Base-by-base conservation (phyloP, 1,284 basidiomycete species). In the Pseudozyma pruni region DNA sequence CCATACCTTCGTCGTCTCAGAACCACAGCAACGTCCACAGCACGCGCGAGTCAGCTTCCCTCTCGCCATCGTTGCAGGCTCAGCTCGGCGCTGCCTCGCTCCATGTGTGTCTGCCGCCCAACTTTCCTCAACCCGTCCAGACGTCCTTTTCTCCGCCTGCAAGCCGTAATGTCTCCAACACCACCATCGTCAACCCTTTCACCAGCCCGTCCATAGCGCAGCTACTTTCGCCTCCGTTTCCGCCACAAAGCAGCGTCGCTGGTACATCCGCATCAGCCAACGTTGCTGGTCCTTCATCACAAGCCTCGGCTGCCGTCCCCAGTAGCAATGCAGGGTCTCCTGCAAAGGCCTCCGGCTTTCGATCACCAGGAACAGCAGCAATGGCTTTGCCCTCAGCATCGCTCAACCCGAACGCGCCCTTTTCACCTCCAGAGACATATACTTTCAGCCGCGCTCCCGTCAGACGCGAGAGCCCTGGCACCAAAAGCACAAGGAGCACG, bases 131-230 rank as follows among this genome's bases (percentile, higher is more conserved):
- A 22, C 74, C 74, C 1, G 57, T 66, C 6, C 47, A 68, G 41
- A 76, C 72, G 14, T 69, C 74, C 42, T 76, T 76, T 41, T 76
- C 74, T 29, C 74, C 74, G 16, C 72, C 72, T 9, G 20, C 69
- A 1, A 47, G 59, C 42, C 42, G 56, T 13, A 50, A 46, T 17
- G 52, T 53, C 38, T 50, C 56, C 20, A 48, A 29, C 29, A 31
- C 53, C n/a, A 52, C 53, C 48, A 16, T 56, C 32, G 41, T 56
- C 48, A 55, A 55, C 31, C 52, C 63, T 3, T 59, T 59, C 42
- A 53, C 60, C 22, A 64, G 68, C 40, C 61, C 68, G 0, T 71
- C 68, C 13, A 64, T 71, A 29, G 40, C 62, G 2, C 68, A 71
- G 50, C 27, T 71, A 4, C 61, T 71, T 10, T 64, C 68, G 22